phyloP scores from a whole-genome alignment of 768 basidiomycete species.

The Collybia nuda region DNA sequence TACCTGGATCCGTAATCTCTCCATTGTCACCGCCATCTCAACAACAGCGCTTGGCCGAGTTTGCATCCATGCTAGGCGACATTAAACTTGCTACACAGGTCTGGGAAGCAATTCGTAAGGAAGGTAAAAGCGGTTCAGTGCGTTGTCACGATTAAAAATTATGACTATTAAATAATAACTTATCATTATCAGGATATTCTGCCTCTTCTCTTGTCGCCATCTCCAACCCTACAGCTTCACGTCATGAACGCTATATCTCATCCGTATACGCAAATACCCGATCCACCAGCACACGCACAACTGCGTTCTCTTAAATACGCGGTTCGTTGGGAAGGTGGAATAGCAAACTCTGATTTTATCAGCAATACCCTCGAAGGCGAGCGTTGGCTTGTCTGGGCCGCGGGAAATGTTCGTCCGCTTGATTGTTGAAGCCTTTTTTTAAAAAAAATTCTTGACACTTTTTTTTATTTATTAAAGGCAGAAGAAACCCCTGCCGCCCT shows the following conservation, averaged over 20 bases:
- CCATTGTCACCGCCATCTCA: constrained; percentile 52
- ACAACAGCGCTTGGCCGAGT: constrained; percentile 90
- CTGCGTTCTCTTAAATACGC: constrained; percentile 67
- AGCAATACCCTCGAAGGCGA: constrained; percentile 67
- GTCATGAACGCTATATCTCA: constrained; percentile 58
- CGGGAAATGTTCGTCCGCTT: constrained; percentile 62
- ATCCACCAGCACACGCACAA: constrained; percentile 62
- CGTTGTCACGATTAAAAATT: constrained; percentile 22
- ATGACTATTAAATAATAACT: constrained; percentile 3
- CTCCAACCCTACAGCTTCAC: constrained; percentile 58
- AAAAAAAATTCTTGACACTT: not conserved
- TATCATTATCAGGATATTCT: constrained; percentile 67
- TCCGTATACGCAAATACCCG: constrained; percentile 41
- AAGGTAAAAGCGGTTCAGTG: constrained; percentile 86
- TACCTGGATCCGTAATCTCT: constrained; percentile 17
- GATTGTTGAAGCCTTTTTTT: not conserved
- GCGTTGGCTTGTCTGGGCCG: constrained; percentile 84
- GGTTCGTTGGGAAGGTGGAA: constrained; percentile 76
- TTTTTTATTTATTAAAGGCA: constrained; percentile 65
- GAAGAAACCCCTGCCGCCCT: constrained; percentile 82
- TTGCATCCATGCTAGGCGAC: constrained; percentile 91
- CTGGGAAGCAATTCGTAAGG: constrained; percentile 88
- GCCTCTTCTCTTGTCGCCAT: constrained; percentile 69
- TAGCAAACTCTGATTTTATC: constrained; percentile 58
- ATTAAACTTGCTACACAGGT: constrained; percentile 77